Percentiles rank a stretch among this genome's conserved stretches.
phyloP scores from a whole-genome alignment of 1,139 yeast genomes.

The Geotrichum fermentans region DNA sequence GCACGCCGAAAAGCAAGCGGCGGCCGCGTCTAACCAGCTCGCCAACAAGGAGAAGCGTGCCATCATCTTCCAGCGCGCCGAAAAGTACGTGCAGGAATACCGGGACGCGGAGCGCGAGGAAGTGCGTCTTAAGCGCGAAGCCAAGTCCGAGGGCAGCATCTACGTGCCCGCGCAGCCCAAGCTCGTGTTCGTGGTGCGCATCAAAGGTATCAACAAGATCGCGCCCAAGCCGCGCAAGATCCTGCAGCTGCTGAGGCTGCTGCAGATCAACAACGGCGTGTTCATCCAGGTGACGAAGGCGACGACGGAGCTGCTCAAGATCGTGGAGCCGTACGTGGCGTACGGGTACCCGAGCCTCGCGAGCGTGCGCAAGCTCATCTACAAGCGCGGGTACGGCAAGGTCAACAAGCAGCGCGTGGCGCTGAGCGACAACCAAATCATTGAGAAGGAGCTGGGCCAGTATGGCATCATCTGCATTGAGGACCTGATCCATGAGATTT shows the following conservation, averaged over 20 bases:
- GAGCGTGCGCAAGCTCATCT: conserved; percentile 90
- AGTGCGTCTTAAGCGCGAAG: conserved; percentile 89
- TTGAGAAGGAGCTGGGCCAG: conserved; percentile 90
- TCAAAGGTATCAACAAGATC: conserved; percentile 99
- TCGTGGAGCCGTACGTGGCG: conserved; percentile 98
- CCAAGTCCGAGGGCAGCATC: conserved; percentile 74
- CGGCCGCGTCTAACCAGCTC: conserved; percentile 66
- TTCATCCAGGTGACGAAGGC: conserved; percentile 98
- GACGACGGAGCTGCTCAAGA: conserved; percentile 90
- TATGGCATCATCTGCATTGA: conserved; percentile 95
- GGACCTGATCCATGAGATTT: conserved; percentile 97
- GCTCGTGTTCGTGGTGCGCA: conserved; percentile 95
- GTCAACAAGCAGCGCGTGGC: conserved; percentile 97
- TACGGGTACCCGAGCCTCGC: conserved; percentile 98
- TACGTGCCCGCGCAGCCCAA: conserved; percentile 96
- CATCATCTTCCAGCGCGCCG: conserved; percentile 94
- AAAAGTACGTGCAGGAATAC: conserved; percentile 97
- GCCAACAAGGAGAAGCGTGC: conserved; percentile 61
- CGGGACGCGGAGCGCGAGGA: conserved; percentile 89
- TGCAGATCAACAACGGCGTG: conserved; percentile 97
- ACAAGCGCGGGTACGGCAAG: conserved; percentile 99
- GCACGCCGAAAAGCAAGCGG: conserved; percentile 57
- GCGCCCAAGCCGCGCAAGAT: conserved; percentile 99
- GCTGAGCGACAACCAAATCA: conserved; percentile 79
- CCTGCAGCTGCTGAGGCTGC: conserved; percentile 92